Conservation (phyloP, 1,139 yeast species). For the Nakaseomyces glabratus region DNA sequence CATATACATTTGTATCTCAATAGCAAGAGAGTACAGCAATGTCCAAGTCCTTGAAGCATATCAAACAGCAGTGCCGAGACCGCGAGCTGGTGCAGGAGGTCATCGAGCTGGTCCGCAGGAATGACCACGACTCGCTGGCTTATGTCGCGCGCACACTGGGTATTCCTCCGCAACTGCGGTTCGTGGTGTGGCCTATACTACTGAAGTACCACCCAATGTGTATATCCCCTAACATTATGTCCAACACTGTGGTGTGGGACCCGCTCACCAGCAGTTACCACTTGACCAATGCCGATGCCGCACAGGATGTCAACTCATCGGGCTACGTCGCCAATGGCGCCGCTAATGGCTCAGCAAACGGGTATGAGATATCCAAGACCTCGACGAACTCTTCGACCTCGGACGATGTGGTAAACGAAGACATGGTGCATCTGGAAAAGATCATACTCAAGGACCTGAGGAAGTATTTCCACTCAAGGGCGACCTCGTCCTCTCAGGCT, state of each 20-base stretch:
- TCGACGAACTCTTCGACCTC: constrained; percentile 4
- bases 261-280: constrained; percentile 3
- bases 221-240: constrained; percentile 57
- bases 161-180: constrained; percentile 73
- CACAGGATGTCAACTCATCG: constrained; percentile 1
- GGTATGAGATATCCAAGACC: constrained; percentile 2
- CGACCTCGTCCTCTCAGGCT: constrained; percentile 6
- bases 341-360: constrained; percentile 9
- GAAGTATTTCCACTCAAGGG: constrained; percentile 17
- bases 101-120: constrained; percentile 26
- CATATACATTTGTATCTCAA: too few species aligned
- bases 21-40: too few species aligned
- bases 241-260: constrained; percentile 37
- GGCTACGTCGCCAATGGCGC: constrained; percentile 9
- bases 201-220: constrained; percentile 81
- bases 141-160: constrained; percentile 76
- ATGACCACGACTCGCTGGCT: constrained; percentile 45
- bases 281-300: constrained; percentile 2
- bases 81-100: constrained; percentile 22
- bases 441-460: constrained; percentile 25
- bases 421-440: constrained; percentile 12
- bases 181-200: constrained; percentile 76
- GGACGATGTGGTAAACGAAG: constrained; percentile 1
- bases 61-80: constrained; percentile 25
- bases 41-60: constrained; percentile 20